A percentile compares a stretch with the other conserved stretches of the same genome.
phyloP scores from a whole-genome alignment of 768 basidiomycete species.

The Leccinum truebloodii region DNA sequence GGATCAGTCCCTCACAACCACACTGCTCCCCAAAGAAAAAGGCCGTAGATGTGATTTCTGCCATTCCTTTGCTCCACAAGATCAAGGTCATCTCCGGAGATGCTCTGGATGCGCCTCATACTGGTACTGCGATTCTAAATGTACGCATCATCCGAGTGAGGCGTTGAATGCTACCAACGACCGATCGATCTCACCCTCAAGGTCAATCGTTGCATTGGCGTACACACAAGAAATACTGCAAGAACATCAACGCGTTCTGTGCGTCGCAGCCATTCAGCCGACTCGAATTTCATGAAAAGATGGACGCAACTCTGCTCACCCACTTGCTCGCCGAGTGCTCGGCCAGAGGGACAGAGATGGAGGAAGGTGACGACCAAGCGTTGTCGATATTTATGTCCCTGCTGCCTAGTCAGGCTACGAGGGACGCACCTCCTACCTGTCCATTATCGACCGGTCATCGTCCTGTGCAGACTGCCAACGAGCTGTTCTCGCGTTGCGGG shows the following conservation, averaged over 20 bases:
- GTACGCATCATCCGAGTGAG: constrained; percentile 41
- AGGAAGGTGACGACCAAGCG: constrained; percentile 22
- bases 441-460: constrained; percentile 30
- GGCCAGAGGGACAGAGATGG: constrained; percentile 9
- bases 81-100: constrained; percentile 41
- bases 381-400: constrained; percentile 44
- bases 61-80: constrained; percentile 38
- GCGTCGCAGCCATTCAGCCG: constrained; percentile 48
- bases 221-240: constrained; percentile 70
- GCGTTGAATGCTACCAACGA: constrained; percentile 11
- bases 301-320: constrained; percentile 65
- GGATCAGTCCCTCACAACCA: constrained; percentile 44
- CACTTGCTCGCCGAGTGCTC: constrained; percentile 52
- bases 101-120: constrained; percentile 70
- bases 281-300: constrained; percentile 52
- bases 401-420: constrained; percentile 41
- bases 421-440: constrained; percentile 35
- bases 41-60: constrained; percentile 69
- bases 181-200: constrained; percentile 28
- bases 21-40: constrained; percentile 58
- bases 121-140: constrained; percentile 70
- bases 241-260: constrained; percentile 46
- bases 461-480: constrained; percentile 22
- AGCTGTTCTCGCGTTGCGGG: constrained; percentile 60
- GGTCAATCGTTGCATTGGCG: constrained; percentile 75